Conservation (phyloP, 495 filamentous ascomycete genomes). For the Neurospora sp. region DNA sequence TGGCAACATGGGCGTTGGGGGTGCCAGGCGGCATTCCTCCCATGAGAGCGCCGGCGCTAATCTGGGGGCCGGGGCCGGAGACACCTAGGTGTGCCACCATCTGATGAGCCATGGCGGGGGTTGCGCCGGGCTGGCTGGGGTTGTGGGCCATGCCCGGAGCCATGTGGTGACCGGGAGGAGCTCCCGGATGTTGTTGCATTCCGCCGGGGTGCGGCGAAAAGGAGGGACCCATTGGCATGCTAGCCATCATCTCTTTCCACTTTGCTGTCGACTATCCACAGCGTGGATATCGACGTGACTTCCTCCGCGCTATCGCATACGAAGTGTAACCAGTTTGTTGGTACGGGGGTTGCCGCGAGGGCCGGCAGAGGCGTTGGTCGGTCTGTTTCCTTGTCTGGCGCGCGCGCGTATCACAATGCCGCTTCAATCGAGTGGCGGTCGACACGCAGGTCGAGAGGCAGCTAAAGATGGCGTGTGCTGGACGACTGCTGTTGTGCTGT, state of each 20-base stretch:
- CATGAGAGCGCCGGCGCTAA: conserved; percentile 68
- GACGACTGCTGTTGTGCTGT: not conserved
- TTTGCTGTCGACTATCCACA: conserved; percentile 37
- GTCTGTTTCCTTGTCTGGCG: not conserved
- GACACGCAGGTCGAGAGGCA: conserved; percentile 4
- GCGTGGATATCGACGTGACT: conserved; percentile 38
- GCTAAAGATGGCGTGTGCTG: not conserved
- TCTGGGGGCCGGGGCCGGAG: conserved; percentile 71
- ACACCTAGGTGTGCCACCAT: conserved; percentile 66
- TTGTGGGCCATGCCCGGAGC: conserved; percentile 46
- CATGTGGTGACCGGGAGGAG: conserved; percentile 63
- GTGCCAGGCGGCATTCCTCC: conserved; percentile 69
- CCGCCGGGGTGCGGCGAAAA: conserved; percentile 60
- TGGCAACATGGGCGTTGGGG: conserved; percentile 60
- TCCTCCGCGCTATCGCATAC: conserved; percentile 34
- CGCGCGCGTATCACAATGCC: conserved; percentile 6
- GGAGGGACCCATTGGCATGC: conserved; percentile 53
- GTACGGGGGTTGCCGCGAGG: conserved; percentile 2
- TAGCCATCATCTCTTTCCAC: conserved; percentile 45
- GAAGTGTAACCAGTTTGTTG: conserved; percentile 12
- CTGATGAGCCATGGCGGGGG: conserved; percentile 62
- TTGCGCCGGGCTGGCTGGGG: conserved; percentile 57
- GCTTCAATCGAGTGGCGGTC: conserved; percentile 7
- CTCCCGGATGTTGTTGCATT: conserved; percentile 62
- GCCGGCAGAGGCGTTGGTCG: conserved; percentile 1